Conservation (phyloP, 306 rosid species). For the Rubus parviflorus region DNA sequence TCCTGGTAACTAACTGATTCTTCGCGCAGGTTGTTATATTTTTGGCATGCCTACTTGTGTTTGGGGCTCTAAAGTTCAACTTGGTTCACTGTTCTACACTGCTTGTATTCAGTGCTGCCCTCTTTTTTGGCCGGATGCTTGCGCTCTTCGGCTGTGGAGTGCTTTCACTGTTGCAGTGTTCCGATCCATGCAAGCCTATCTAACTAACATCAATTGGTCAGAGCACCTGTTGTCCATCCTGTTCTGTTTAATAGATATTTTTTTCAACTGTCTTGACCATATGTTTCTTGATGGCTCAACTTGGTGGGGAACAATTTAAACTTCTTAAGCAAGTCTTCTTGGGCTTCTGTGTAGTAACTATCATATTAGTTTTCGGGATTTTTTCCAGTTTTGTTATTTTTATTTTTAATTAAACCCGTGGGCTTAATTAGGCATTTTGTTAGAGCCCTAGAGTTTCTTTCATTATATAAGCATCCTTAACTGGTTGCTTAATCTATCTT, state of each 20-base stretch:
- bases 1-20: conserved; percentile 12
- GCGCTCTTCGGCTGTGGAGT: not conserved
- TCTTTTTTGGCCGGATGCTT: not conserved
- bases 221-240: not conserved
- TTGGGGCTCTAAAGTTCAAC: conserved; percentile 52
- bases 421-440: no score
- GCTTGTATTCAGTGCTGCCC: conserved; percentile 16
- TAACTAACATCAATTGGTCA: not conserved
- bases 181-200: not conserved
- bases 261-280: no score
- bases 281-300: no score
- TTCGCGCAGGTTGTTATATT: conserved; percentile 60
- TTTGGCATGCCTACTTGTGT: conserved; percentile 60
- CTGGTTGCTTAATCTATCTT: no score
- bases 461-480: no score
- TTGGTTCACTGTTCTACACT: conserved; percentile 56
- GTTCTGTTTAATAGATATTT: not conserved
- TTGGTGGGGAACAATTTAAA: no score
- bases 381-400: no score
- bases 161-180: not conserved
- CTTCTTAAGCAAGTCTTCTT: no score
- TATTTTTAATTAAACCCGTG: no score
- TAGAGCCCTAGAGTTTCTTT: no score
- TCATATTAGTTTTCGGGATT: no score
- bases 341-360: no score